Percentiles rank a stretch among this genome's conserved stretches.
Conservation (phyloP, 1,139 yeast species). For the Candida sanyaensis region DNA sequence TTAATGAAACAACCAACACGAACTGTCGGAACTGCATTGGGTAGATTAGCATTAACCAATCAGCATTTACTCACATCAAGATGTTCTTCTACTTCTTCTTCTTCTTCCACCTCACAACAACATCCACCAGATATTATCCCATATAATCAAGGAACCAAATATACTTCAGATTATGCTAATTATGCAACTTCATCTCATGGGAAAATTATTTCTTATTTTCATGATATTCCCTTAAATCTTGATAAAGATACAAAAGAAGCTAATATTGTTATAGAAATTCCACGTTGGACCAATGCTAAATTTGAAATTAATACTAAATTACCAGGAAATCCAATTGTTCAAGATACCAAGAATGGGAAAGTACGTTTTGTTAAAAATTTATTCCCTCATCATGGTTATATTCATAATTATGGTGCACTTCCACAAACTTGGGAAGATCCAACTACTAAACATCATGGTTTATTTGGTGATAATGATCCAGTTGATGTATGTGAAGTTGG, state of each 20-base stretch:
- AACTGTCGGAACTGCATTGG: constrained; percentile 16
- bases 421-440: constrained; percentile 98
- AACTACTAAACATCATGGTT: constrained; percentile 60
- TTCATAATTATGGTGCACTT: constrained; percentile 92
- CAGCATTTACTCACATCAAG: constrained; percentile 21
- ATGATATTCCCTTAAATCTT: constrained; percentile 72
- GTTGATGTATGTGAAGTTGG: constrained; percentile 91
- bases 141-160: constrained; percentile 36
- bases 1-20: constrained; percentile 1
- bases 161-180: constrained; percentile 31
- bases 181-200: constrained; percentile 56
- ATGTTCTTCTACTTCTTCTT: constrained; percentile 8
- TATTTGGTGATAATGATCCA: constrained; percentile 88
- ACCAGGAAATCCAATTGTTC: constrained; percentile 78
- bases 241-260: constrained; percentile 65
- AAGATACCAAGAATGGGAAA: constrained; percentile 83
- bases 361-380: constrained; percentile 83
- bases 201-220: constrained; percentile 73
- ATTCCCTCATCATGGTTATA: constrained; percentile 89
- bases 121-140: constrained; percentile 10
- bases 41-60: constrained; percentile 21
- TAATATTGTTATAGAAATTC: constrained; percentile 87
- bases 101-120: constrained; percentile 7
- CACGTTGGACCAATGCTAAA: constrained; percentile 91
- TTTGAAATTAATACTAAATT: constrained; percentile 73